A percentile compares a stretch with the other conserved stretches of the same genome.
phyloP scores from a whole-genome alignment of 2,329 filamentous ascomycete species.

The Lizonia empirigonia region DNA sequence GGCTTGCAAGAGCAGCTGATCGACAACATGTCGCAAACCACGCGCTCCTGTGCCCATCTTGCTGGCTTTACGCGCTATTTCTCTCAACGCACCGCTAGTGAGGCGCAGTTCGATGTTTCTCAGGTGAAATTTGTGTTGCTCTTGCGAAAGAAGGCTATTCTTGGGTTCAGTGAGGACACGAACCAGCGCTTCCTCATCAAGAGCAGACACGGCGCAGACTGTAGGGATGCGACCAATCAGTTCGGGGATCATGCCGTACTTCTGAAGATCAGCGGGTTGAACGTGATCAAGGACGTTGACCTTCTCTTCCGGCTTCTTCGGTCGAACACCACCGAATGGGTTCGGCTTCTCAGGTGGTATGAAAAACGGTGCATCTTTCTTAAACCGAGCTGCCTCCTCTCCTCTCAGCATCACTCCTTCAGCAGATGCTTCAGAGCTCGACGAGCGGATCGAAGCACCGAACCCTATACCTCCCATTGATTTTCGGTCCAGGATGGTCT shows the following conservation, averaged over 20 bases:
- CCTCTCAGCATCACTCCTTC: slow-evolving; percentile 63
- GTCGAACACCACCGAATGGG: slow-evolving; percentile 27
- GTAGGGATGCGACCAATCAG: slow-evolving; percentile 95
- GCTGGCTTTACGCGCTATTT: slow-evolving; percentile 74
- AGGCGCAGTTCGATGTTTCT: slow-evolving; percentile 79
- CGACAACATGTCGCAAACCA: slow-evolving; percentile 55
- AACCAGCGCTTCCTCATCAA: slow-evolving; percentile 71
- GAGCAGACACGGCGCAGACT: slow-evolving; percentile 79
- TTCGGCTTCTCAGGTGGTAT: slow-evolving; percentile 37
- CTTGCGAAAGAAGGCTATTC: slow-evolving; percentile 87
- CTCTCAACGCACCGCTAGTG: slow-evolving; percentile 78
- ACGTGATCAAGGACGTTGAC: slow-evolving; percentile 72
- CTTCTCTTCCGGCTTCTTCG: slow-evolving; percentile 30
- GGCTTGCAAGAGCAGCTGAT: slow-evolving; percentile 52
- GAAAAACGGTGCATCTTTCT: slow-evolving; percentile 64
- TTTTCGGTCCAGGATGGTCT: slow-evolving; percentile 83
- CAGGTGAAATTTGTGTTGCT: slow-evolving; percentile 83
- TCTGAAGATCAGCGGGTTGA: slow-evolving; percentile 76
- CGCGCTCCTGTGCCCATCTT: slow-evolving; percentile 73
- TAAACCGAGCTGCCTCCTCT: slow-evolving; percentile 64
- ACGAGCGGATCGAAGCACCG: slow-evolving; percentile 75
- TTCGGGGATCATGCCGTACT: slow-evolving; percentile 91
- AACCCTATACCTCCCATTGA: slow-evolving; percentile 89
- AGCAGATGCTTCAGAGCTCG: slow-evolving; percentile 55
- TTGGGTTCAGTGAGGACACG: slow-evolving; percentile 91